Conservation (phyloP, 139 green algal species). For the Edaphochlamys debaryana region DNA sequence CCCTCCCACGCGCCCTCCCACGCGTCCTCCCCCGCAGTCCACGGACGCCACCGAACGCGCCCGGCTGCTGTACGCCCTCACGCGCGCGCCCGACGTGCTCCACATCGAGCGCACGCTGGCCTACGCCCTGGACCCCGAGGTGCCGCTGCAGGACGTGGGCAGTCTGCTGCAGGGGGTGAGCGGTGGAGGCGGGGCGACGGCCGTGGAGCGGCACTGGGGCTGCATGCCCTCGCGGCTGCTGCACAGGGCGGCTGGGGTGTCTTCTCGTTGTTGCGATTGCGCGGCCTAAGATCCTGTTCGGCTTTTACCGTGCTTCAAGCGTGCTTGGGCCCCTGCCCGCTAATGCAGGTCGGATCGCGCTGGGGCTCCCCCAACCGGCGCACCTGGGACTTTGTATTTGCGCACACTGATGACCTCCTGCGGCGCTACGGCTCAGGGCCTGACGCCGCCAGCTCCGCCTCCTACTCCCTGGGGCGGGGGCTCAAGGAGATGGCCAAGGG, state of each 20-base stretch:
- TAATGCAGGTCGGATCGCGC: slow-evolving; percentile 13
- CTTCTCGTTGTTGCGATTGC: neutral
- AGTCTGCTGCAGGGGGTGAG: slow-evolving; percentile 18
- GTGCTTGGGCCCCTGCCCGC: neutral
- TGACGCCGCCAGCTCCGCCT: neutral
- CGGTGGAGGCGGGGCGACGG: neutral
- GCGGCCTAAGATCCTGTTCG: neutral
- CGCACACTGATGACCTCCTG: slow-evolving; percentile 24
- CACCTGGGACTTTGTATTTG: slow-evolving; percentile 52
- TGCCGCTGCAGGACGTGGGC: slow-evolving; percentile 40
- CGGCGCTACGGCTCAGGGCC: slow-evolving; percentile 24
- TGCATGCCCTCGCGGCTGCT: too few species aligned
- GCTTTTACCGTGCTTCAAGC: neutral
- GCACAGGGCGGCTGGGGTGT: neutral
- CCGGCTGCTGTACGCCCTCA: slow-evolving; percentile 24
- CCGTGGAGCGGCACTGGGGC: neutral
- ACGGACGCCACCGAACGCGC: slow-evolving; percentile 20
- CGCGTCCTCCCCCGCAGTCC: neutral
- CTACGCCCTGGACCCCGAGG: slow-evolving; percentile 1
- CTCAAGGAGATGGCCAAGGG: neutral
- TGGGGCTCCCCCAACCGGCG: slow-evolving; percentile 36
- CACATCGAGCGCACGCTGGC: slow-evolving; percentile 8
- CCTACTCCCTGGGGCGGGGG: slow-evolving; percentile 12
- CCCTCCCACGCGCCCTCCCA: too few species aligned
- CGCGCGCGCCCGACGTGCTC: neutral